Conservation (phyloP, 169 alveolate species). For the Cryptosporidium sp. region DNA sequence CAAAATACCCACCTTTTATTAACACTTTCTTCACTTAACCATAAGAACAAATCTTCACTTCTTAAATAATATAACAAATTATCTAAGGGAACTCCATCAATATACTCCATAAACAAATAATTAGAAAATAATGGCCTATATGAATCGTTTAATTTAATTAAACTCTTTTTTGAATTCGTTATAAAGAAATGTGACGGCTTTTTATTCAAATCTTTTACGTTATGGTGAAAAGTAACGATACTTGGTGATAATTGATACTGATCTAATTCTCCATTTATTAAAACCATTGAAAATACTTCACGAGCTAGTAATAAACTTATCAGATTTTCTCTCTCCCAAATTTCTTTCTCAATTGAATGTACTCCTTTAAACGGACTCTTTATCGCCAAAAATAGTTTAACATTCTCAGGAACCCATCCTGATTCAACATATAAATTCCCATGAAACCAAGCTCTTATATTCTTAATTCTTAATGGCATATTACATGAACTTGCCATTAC, state of each 20-base stretch:
- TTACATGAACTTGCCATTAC: conserved; percentile 3
- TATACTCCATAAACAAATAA: conserved; percentile 52
- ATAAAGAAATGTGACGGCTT: conserved; percentile 17
- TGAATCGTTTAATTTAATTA: conserved; percentile 13
- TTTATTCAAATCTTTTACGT: background rate
- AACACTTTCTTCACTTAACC: conserved; percentile 14
- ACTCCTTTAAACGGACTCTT: conserved; percentile 69
- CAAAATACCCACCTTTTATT: conserved; percentile 39
- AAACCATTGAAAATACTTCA: conserved; percentile 16
- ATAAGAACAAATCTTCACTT: conserved; percentile 8
- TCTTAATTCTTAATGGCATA: conserved; percentile 22
- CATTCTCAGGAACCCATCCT: conserved; percentile 47
- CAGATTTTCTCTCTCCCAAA: conserved; percentile 61
- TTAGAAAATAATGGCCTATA: conserved; percentile 60
- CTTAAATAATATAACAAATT: conserved; percentile 34
- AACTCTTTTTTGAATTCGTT: background rate
- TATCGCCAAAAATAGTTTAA: conserved; percentile 4
- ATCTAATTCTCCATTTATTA: background rate
- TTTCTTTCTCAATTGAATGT: conserved; percentile 26
- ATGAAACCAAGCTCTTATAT: conserved; percentile 61
- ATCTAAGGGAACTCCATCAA: conserved; percentile 42
- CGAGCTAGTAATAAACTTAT: conserved; percentile 28
- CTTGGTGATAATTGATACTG: conserved; percentile 56
- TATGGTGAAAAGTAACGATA: conserved; percentile 21
- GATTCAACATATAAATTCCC: conserved; percentile 11